phyloP scores from a whole-genome alignment of 148 eudicot genomes.

The Drosera capensis region DNA sequence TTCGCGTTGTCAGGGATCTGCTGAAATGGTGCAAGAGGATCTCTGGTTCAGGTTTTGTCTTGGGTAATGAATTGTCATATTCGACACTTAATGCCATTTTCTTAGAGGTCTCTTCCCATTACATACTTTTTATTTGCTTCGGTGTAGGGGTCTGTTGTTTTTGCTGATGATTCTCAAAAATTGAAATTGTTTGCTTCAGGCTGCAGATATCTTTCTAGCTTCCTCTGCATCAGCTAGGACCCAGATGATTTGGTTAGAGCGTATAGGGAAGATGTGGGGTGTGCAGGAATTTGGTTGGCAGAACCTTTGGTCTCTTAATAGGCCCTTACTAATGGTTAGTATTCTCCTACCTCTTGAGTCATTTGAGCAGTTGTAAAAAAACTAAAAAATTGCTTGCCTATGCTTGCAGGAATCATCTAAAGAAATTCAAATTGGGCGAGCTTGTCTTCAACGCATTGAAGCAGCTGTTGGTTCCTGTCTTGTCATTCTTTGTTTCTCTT shows the following conservation, averaged over 20 bases:
- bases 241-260: slow-evolving; percentile 33
- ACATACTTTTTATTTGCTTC: neutral
- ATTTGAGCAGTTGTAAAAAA: slow-evolving; percentile 1
- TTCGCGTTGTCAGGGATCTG: slow-evolving; percentile 48
- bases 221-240: slow-evolving; percentile 41
- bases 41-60: slow-evolving; percentile 35
- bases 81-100: slow-evolving; percentile 35
- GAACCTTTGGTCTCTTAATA: slow-evolving; percentile 36
- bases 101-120: slow-evolving; percentile 43
- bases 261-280: slow-evolving; percentile 51
- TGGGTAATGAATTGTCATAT: slow-evolving; percentile 28
- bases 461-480: slow-evolving; percentile 28
- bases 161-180: neutral
- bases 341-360: slow-evolving; percentile 1
- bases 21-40: slow-evolving; percentile 88
- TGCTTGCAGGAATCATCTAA: slow-evolving; percentile 41
- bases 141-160: neutral
- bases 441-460: slow-evolving; percentile 27
- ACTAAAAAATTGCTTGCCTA: slow-evolving; percentile 8
- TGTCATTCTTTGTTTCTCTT: neutral
- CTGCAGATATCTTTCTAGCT: slow-evolving; percentile 78
- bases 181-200: slow-evolving; percentile 28
- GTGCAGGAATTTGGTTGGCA: slow-evolving; percentile 31
- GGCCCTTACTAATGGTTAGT: slow-evolving; percentile 58
- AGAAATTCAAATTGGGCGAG: slow-evolving; percentile 58